These are phyloP conservation scores for Phaeophleospora eucalypticola DNA, from an alignment of 2,329 filamentous ascomycete genomes.

Conservation along the genomic window DNA sequence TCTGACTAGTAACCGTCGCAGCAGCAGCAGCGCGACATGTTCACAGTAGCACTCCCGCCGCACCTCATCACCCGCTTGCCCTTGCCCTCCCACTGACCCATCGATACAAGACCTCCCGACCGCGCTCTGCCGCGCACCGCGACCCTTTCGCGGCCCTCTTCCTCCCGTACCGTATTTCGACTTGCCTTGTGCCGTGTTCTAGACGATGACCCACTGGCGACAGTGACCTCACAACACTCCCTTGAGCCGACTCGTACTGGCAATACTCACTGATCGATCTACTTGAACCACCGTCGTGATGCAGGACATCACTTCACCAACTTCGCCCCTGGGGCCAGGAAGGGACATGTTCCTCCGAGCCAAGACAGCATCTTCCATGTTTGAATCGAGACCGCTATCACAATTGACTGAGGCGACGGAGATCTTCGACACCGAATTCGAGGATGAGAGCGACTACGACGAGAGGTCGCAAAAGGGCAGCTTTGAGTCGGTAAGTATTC, in stretches of 20 bases:
- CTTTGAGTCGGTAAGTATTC: conserved; percentile 67
- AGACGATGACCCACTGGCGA: conserved; percentile 22
- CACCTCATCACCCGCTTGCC: neutral
- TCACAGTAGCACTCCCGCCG: no score
- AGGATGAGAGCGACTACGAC: conserved; percentile 58
- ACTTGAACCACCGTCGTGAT: conserved; percentile 22
- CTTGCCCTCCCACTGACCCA: conserved; percentile 10
- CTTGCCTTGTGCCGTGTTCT: conserved; percentile 12
- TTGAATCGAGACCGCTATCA: conserved; percentile 32
- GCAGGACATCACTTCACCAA: conserved; percentile 43
- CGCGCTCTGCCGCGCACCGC: conserved; percentile 39
- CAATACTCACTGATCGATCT: conserved; percentile 5
- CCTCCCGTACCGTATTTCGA: conserved; percentile 31
- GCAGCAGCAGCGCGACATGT: conserved; percentile 6
- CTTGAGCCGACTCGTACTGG: conserved; percentile 2
- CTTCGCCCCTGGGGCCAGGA: conserved; percentile 40
- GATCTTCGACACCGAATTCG: conserved; percentile 72
- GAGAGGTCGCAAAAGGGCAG: conserved; percentile 58
- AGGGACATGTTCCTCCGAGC: conserved; percentile 49
- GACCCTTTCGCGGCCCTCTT: conserved; percentile 36
- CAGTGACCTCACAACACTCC: conserved; percentile 12
- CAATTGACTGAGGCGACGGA: conserved; percentile 66
- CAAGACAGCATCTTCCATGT: conserved; percentile 46
- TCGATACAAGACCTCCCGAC: conserved; percentile 41
- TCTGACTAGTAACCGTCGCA: no score